phyloP scores from a whole-genome alignment of 352 stramenopile species.

The Globisporangium cystogenes region DNA sequence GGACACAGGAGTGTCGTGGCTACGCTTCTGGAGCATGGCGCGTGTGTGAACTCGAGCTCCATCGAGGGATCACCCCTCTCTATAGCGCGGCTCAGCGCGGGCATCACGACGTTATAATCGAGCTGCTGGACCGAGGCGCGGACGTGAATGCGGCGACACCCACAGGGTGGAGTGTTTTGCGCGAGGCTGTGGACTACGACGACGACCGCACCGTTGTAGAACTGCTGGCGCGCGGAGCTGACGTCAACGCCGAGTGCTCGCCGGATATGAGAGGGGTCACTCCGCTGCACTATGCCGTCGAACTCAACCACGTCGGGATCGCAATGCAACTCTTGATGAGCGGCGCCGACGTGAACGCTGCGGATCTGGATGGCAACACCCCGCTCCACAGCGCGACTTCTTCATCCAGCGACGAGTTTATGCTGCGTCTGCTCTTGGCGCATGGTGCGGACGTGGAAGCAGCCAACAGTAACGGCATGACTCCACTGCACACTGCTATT shows the following conservation, averaged over 20 bases:
- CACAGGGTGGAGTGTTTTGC: no score
- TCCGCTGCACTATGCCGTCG: not conserved
- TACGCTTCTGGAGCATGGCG: not conserved
- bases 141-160: no score
- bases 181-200: no score
- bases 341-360: not conserved
- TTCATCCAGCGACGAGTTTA: no score
- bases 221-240: not conserved
- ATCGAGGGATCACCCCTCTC: no score
- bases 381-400: no score
- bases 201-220: not conserved
- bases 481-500: no score
- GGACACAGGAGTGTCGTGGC: not conserved
- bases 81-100: no score
- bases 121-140: no score
- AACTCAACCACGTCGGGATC: not conserved
- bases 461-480: not conserved
- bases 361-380: no score
- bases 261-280: not conserved
- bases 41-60: not conserved
- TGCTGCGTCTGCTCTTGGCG: no score
- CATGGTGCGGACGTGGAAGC: not conserved
- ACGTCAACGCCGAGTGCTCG: not conserved
- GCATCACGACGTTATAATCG: no score
- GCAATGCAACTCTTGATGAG: not conserved